Evolutionary conservation across 768 basidiomycete species (phyloP), one percentile per base, ranked within the genome.

Genomic region (Butyriboletus loyo): DNA sequence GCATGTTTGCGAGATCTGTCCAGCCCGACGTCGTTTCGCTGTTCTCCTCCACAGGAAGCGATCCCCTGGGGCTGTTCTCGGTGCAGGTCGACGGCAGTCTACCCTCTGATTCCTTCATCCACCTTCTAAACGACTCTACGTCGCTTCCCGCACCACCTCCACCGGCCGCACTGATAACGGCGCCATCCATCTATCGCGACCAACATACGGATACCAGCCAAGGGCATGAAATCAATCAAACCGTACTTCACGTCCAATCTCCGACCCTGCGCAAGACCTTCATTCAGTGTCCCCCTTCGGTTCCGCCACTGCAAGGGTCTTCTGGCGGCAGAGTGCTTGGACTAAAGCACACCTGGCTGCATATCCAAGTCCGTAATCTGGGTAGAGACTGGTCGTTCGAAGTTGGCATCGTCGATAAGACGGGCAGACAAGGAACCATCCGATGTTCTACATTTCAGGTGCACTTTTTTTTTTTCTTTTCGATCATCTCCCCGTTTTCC

Each of bases 401-500:
- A 69, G 75, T 89, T 17, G 89, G 88, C 7, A 60, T 92, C 27
- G 80, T 84, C 49, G 89, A 92, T 72, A 77, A 76, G 49, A 66
- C 68, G 13, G 82, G 83, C 14, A 75, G 79, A 52, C 73, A 73
- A 56, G 89, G 89, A 3, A 66, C 80, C 46, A 65, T 89, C 32
- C 75, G 89, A 31, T 78, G 84, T 57, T 88, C 88, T 22, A 91
- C 90, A 7, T 92, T 92, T 57, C 89, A 91, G 86, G 89, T 92
- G 56, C 54, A 30, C 39, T 50, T 24, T 34, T 50, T 31, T 15
- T 46, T 37, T 13, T 34, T 10, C 21, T 19, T 37, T 24, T 14
- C 1, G 10, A 27, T 53, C 36, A 22, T 37, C 22, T 17, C 21
- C 28, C 43, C 38, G 22, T 46, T 19, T 19, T 11, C 10, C 27